Evolutionary conservation across 2,329 filamentous ascomycete species (phyloP), one percentile per base, ranked within the genome.

Genomic region (Verticillium tricorpus): DNA sequence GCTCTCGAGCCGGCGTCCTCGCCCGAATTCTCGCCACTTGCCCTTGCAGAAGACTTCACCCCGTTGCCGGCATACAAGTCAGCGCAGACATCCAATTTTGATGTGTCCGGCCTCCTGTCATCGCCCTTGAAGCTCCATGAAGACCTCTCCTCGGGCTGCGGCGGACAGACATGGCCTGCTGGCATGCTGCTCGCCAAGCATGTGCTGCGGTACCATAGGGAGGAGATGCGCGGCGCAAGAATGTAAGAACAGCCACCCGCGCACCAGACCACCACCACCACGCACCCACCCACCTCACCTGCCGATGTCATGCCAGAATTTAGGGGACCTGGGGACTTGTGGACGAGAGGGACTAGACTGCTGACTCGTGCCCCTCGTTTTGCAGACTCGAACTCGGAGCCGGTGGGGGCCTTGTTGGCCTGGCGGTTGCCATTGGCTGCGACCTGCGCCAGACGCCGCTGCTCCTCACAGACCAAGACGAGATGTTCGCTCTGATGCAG

Each of bases 141-240:
- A 74, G 93, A 98, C 75, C 83, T 97, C 57, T 86, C 85, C 62
- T 86, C 91, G 65, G 95, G 95, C 64, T 98, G 95, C 74, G 95
- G 95, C 57, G 95, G 95, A 2, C 91, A 96, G 76, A 83, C 96
- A 12, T 98, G 95, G 95, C 94, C 93, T 3, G 94, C 94, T 0
- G 95, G 95, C 12, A 90, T 96, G 87, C 85, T 95, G 17, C 81
- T 99, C 60, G 85, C 90, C 22, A 92, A 89, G 75, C 96, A 98
- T 73, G 85, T 98, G 83, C 81, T 98, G 63, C 85, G 89, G 59
- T 88, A 88, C 71, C 90, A 91, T 68, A 80, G 79, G 65, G 77
- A 84, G n/a, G 78, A 85, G 67, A 74, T 96, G 65, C 76, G 75
- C 62, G 79, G 84, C 62, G 88, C 90, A 66, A 85, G 86, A 75